phyloP scores from a whole-genome alignment of 1,284 basidiomycete genomes.

The Austroboletus niveus region DNA sequence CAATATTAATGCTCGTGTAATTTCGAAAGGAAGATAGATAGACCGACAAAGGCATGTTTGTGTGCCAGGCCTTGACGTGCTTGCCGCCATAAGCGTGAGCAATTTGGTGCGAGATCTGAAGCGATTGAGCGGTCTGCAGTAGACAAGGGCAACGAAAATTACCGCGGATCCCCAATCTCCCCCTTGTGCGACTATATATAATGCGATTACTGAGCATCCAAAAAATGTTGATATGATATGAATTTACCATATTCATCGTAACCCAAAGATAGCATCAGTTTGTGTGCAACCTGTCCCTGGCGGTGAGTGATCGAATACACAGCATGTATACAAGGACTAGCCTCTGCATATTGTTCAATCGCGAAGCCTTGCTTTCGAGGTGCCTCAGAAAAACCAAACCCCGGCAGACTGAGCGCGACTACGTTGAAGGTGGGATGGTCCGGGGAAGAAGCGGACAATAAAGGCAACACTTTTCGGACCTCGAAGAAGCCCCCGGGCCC shows the following conservation, averaged over 20 bases:
- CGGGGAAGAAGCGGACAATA: conserved; percentile 40
- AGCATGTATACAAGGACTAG: conserved; percentile 7
- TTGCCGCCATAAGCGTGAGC: conserved; percentile 40
- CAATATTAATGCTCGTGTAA: background rate
- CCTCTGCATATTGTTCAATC: conserved; percentile 41
- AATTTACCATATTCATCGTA: conserved; percentile 51
- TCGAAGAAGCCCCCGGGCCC: conserved; percentile 63
- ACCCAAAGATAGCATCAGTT: conserved; percentile 52
- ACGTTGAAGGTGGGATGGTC: conserved; percentile 59
- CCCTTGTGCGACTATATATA: conserved; percentile 46
- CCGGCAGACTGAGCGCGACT: conserved; percentile 52
- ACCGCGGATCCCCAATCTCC: conserved; percentile 52
- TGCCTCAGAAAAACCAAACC: conserved; percentile 53
- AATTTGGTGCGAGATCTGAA: conserved; percentile 41
- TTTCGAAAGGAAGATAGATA: background rate
- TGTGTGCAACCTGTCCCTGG: conserved; percentile 35
- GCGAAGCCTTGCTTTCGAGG: conserved; percentile 38
- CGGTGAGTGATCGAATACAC: background rate
- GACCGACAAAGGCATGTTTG: conserved; percentile 40
- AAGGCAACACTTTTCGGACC: conserved; percentile 50
- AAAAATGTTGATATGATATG: background rate
- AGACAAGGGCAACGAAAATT: conserved; percentile 9
- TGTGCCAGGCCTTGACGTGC: conserved; percentile 46
- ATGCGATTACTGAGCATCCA: background rate
- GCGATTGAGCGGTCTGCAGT: background rate